Conservation (phyloP, 2,329 filamentous ascomycete species). For the Pyrenochaeta sp. region DNA sequence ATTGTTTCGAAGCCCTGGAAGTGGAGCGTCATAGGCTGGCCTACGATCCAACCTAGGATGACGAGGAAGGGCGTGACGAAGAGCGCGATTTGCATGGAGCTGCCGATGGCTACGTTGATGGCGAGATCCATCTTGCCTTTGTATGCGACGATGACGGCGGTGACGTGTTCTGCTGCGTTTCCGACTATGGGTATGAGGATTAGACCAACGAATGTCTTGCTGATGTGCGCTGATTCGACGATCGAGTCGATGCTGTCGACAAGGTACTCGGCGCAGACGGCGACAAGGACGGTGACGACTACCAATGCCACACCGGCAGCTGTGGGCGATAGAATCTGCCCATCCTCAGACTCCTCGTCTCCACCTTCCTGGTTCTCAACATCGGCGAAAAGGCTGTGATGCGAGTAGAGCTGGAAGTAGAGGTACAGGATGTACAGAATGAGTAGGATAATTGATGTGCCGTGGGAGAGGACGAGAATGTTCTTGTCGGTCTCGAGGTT, state of each 20-base stretch:
- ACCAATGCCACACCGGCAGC: slow-evolving; percentile 57
- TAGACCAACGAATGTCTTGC: slow-evolving; percentile 65
- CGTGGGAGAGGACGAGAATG: slow-evolving; percentile 60
- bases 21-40: slow-evolving; percentile 70
- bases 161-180: slow-evolving; percentile 66
- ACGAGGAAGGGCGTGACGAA: slow-evolving; percentile 67
- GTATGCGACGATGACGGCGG: slow-evolving; percentile 62
- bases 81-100: slow-evolving; percentile 64
- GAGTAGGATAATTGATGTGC: slow-evolving; percentile 63
- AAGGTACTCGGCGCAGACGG: slow-evolving; percentile 62
- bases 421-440: slow-evolving; percentile 63
- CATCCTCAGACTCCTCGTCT: slow-evolving; percentile 42
- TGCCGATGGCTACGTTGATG: slow-evolving; percentile 64
- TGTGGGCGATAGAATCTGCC: slow-evolving; percentile 55
- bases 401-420: slow-evolving; percentile 63
- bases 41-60: slow-evolving; percentile 64
- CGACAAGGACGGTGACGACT: slow-evolving; percentile 59
- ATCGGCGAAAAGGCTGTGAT: slow-evolving; percentile 58
- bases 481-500: slow-evolving; percentile 56
- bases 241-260: slow-evolving; percentile 64
- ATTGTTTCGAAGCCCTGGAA: slow-evolving; percentile 91
- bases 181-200: slow-evolving; percentile 66
- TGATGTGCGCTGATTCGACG: slow-evolving; percentile 60
- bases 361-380: slow-evolving; percentile 42
- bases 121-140: slow-evolving; percentile 67